Evolutionary conservation across 352 stramenopile genomes (phyloP).

Genomic region (Globisporangium paroecandrum): DNA sequence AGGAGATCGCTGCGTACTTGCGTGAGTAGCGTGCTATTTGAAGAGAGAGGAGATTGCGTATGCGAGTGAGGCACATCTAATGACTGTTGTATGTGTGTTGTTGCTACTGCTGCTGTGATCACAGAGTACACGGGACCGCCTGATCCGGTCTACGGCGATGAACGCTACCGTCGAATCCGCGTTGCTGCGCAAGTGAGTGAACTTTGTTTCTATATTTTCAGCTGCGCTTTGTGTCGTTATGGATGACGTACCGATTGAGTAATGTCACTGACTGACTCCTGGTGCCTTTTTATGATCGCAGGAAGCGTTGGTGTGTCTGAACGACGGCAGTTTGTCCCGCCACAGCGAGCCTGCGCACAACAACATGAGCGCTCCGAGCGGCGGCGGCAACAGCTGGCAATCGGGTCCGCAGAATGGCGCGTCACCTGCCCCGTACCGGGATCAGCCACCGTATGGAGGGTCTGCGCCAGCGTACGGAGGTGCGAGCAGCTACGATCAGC

Average conservation of each 20-base stretch:
- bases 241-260: background rate
- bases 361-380: constrained; percentile 20
- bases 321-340: constrained; percentile 61
- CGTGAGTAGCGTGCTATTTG: constrained; percentile 37
- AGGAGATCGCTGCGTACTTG: constrained; percentile 63
- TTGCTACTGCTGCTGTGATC: constrained; percentile 8
- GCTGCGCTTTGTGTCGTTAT: background rate
- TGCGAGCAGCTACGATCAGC: constrained; percentile 18
- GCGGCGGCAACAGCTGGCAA: constrained; percentile 23
- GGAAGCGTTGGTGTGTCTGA: constrained; percentile 77
- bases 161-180: constrained; percentile 83
- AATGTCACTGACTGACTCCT: background rate
- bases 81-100: background rate
- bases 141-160: constrained; percentile 77
- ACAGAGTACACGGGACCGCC: constrained; percentile 72
- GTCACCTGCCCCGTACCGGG: constrained; percentile 11
- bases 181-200: constrained; percentile 59
- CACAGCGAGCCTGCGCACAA: constrained; percentile 31
- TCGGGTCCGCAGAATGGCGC: constrained; percentile 10
- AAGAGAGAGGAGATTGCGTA: background rate
- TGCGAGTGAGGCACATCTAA: background rate
- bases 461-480: constrained; percentile 7
- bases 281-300: constrained; percentile 14
- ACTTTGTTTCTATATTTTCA: background rate
- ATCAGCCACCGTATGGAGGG: constrained; percentile 15